Evolutionary conservation across 2,329 filamentous ascomycete species (phyloP).

Genomic region (Fusarium pseudonygamai): DNA sequence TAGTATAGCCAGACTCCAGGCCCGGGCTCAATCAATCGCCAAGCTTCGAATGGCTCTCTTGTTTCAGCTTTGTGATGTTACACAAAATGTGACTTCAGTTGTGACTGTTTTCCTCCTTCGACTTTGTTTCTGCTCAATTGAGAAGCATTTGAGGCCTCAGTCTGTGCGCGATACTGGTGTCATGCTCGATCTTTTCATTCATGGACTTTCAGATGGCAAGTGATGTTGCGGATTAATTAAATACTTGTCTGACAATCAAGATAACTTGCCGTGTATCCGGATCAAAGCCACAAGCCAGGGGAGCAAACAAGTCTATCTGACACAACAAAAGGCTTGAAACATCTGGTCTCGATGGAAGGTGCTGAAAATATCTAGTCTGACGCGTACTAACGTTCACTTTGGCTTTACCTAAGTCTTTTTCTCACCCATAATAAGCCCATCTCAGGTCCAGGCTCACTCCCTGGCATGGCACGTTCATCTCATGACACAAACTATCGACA

Average conservation of each 20-base stretch:
- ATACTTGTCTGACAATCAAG: fast-evolving
- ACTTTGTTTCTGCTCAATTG: fast-evolving
- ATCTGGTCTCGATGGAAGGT: fast-evolving
- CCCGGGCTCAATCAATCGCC: no score
- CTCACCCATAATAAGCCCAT: fast-evolving
- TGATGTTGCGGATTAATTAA: background rate
- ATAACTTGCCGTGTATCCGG: background rate
- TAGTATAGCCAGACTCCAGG: no score
- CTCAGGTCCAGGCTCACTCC: background rate
- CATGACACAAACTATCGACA: background rate
- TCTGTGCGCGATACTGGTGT: fast-evolving
- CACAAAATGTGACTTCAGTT: fast-evolving
- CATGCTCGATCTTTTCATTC: fast-evolving
- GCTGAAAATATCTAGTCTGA: fast-evolving
- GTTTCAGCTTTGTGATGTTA: fast-evolving
- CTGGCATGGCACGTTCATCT: fast-evolving
- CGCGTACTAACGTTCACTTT: background rate
- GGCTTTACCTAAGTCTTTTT: background rate
- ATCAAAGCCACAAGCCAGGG: background rate
- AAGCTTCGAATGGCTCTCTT: background rate
- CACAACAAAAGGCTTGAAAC: background rate
- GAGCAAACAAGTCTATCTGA: background rate
- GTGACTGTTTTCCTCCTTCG: fast-evolving
- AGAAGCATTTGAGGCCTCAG: fast-evolving
- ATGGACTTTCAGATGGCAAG: background rate